phyloP scores from a whole-genome alignment of 805 yeast species.

The Wickerhamiella spandovensis region DNA sequence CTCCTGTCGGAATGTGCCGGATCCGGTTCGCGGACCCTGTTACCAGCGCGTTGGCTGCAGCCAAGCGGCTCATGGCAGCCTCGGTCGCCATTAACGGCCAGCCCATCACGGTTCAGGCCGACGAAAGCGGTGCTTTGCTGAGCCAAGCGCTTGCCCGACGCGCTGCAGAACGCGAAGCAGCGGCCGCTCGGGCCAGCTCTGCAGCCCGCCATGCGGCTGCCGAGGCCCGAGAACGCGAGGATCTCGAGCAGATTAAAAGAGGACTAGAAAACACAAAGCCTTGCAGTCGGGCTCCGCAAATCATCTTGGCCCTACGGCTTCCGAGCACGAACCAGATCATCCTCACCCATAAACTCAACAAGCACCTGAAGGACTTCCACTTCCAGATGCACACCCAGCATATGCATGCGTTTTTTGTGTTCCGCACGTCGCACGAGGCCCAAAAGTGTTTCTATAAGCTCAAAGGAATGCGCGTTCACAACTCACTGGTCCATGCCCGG shows the following conservation, averaged over 20 bases:
- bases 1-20: not conserved
- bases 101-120: too few relatives aligned
- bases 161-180: not conserved
- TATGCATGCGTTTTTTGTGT: not conserved
- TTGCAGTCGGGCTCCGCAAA: not conserved
- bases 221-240: not conserved
- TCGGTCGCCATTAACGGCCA: too few relatives aligned
- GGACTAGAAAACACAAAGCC: not conserved
- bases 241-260: not conserved
- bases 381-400: not conserved
- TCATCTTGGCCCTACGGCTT: not conserved
- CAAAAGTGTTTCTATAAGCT: not conserved
- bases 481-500: not conserved
- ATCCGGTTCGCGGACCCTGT: not conserved
- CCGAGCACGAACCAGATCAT: not conserved
- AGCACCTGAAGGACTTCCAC: not conserved
- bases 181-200: not conserved
- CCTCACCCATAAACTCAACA: not conserved
- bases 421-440: not conserved
- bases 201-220: not conserved
- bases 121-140: not conserved
- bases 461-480: not conserved
- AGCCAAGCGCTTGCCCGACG: not conserved
- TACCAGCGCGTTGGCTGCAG: not conserved
- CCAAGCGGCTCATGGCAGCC: not conserved